A percentile compares a stretch with the other conserved stretches of the same genome.
Evolutionary conservation across 139 green algal species (phyloP).

Genomic region (Chlorella sp.): DNA sequence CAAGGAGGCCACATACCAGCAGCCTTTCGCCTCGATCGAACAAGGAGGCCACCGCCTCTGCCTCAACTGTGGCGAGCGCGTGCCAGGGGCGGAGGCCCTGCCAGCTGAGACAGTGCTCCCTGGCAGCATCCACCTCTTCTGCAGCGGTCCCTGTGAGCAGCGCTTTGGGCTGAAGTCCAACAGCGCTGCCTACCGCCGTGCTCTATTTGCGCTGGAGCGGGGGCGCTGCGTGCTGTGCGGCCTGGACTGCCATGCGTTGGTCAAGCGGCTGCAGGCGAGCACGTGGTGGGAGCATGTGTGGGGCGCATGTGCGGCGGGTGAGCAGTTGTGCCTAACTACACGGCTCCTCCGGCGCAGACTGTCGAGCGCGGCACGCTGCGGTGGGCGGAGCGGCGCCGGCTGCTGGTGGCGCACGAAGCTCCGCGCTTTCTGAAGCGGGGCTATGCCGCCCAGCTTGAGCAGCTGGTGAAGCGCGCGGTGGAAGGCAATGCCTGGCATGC

Average conservation of each 20-base stretch:
- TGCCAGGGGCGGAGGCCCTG: conserved; percentile 23
- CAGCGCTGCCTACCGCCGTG: conserved; percentile 57
- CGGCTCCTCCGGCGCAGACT: conserved; percentile 51
- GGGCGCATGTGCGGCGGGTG: too few relatives aligned
- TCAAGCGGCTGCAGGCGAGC: conserved; percentile 64
- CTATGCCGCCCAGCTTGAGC: conserved; percentile 43
- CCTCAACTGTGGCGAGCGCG: conserved; percentile 56
- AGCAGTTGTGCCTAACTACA: too few relatives aligned
- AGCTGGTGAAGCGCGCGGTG: conserved; percentile 50
- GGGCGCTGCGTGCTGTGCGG: conserved; percentile 71
- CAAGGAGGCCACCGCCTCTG: conserved; percentile 71
- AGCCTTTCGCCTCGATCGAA: conserved; percentile 52
- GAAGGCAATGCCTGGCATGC: conserved; percentile 87
- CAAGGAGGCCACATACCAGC: conserved; percentile 48
- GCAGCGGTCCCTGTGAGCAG: conserved; percentile 64
- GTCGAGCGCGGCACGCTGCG: conserved; percentile 45
- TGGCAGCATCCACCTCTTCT: conserved; percentile 58
- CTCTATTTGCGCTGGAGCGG: conserved; percentile 70
- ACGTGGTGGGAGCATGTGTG: conserved; percentile 1
- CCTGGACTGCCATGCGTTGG: conserved; percentile 72
- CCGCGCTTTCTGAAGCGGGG: conserved; percentile 19
- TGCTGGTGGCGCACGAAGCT: conserved; percentile 4
- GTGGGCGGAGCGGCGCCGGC: conserved; percentile 19
- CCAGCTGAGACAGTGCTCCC: conserved; percentile 45
- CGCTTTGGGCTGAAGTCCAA: conserved; percentile 56